Conservation (phyloP, 805 yeast species). For the Metschnikowia corniflorae region DNA sequence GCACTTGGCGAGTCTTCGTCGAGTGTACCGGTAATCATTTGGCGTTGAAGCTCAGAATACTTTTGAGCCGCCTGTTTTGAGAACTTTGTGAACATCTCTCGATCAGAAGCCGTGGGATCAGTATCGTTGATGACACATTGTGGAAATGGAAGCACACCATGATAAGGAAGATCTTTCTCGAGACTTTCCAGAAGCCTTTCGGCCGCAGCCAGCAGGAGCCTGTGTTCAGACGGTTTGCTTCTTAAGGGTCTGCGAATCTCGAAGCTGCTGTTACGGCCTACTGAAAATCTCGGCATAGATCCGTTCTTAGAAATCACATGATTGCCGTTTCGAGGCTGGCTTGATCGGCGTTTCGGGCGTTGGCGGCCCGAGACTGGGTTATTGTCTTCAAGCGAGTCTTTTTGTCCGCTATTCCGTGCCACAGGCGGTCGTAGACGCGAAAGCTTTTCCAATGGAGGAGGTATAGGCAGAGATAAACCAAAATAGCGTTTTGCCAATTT, state of each 20-base stretch:
- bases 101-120: slow-evolving; percentile 53
- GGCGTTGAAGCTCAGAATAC: slow-evolving; percentile 28
- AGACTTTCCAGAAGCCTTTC: slow-evolving; percentile 9
- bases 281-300: neutral
- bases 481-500: slow-evolving; percentile 11
- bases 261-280: neutral
- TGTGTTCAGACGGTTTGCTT: neutral
- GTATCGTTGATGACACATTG: slow-evolving; percentile 61
- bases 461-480: slow-evolving; percentile 2
- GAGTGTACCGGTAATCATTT: slow-evolving; percentile 5
- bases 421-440: slow-evolving; percentile 7
- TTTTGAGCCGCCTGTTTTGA: slow-evolving; percentile 2
- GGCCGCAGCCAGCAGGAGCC: slow-evolving; percentile 3
- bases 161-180: slow-evolving; percentile 47
- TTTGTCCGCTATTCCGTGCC: neutral
- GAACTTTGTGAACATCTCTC: slow-evolving; percentile 40
- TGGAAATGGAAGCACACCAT: slow-evolving; percentile 58
- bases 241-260: neutral
- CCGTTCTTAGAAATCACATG: neutral
- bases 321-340: neutral
- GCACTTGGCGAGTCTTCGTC: slow-evolving; percentile 16
- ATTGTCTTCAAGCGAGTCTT: neutral
- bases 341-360: neutral
- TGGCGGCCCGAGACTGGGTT: neutral
- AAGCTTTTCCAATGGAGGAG: slow-evolving; percentile 1